Percentiles rank a stretch among this genome's conserved stretches.
phyloP scores from a whole-genome alignment of 2,329 filamentous ascomycete genomes.

The Botrytis medusae region DNA sequence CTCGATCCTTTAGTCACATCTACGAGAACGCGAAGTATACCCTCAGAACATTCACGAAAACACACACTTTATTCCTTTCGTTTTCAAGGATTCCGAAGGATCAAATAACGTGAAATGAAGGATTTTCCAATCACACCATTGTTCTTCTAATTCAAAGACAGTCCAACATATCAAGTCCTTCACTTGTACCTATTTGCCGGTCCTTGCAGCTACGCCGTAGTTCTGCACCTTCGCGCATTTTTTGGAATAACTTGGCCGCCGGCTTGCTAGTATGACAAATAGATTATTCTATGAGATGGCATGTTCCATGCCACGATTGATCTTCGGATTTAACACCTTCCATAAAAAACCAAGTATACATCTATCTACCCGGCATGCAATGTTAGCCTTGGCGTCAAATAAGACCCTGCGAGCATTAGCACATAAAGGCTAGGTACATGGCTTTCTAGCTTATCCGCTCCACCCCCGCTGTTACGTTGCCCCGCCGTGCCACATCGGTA shows the following conservation, averaged over 20 bases:
- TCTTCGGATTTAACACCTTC: not conserved
- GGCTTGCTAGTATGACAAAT: slow-evolving; percentile 12
- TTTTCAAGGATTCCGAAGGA: slow-evolving; percentile 11
- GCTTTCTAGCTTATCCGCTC: slow-evolving; percentile 1
- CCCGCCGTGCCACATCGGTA: slow-evolving; percentile 2
- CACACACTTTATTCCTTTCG: not conserved
- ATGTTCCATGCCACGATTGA: slow-evolving; percentile 4
- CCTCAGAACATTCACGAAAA: slow-evolving; percentile 13
- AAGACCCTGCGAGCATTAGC: slow-evolving; percentile 9
- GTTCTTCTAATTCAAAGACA: not conserved
- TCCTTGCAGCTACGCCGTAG: not conserved
- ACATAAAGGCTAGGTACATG: not conserved
- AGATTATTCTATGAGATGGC: slow-evolving; percentile 8
- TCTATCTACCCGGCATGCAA: slow-evolving; percentile 2
- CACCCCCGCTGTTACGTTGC: slow-evolving; percentile 13
- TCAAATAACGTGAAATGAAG: slow-evolving; percentile 1
- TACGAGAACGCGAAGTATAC: slow-evolving; percentile 13
- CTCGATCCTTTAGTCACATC: slow-evolving; percentile 5
- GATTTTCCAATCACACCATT: not conserved
- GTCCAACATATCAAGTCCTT: not conserved
- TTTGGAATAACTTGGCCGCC: not conserved
- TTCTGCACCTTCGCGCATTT: not conserved
- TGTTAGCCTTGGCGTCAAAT: not conserved
- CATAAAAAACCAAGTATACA: slow-evolving; percentile 1
- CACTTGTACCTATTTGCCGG: slow-evolving; percentile 8